Conservation (phyloP, 345 rosid species). For the Barbarea vulgaris region DNA sequence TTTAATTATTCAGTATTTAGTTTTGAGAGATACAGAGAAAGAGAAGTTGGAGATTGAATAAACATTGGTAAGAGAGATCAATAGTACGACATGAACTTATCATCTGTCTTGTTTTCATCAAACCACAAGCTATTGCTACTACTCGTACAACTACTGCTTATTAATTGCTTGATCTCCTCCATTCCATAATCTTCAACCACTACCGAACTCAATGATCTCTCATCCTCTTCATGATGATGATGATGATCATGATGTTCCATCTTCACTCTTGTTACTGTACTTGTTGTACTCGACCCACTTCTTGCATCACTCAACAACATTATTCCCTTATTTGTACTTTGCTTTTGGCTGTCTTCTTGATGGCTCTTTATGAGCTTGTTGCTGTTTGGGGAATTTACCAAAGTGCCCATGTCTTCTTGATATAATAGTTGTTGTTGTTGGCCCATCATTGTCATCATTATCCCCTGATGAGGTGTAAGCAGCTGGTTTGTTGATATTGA, state of each 20-base stretch:
- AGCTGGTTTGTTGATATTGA: conserved; percentile 44
- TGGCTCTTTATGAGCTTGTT: conserved; percentile 35
- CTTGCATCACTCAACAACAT: conserved; percentile 45
- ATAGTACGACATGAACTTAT: conserved; percentile 59
- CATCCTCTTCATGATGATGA: conserved; percentile 33
- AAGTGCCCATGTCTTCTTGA: conserved; percentile 38
- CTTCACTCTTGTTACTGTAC: conserved; percentile 50
- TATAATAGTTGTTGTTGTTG: conserved; percentile 43
- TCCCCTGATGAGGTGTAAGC: conserved; percentile 38
- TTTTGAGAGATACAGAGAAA: background rate
- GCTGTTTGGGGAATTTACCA: conserved; percentile 35
- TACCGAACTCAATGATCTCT: conserved; percentile 28
- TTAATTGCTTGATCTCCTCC: conserved; percentile 80
- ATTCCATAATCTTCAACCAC: conserved; percentile 53
- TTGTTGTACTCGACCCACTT: conserved; percentile 69
- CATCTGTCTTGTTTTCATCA: conserved; percentile 63
- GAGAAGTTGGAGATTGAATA: background rate
- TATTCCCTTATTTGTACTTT: conserved; percentile 42
- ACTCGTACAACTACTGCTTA: conserved; percentile 53
- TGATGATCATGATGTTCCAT: conserved; percentile 39
- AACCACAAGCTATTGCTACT: conserved; percentile 52
- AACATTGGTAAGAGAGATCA: conserved; percentile 35
- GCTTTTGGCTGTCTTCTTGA: conserved; percentile 47
- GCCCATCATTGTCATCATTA: conserved; percentile 46
- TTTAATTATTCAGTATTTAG: background rate